Evolutionary conservation across 345 rosid genomes (phyloP).

Genomic region (Eucalyptus tenuipes): DNA sequence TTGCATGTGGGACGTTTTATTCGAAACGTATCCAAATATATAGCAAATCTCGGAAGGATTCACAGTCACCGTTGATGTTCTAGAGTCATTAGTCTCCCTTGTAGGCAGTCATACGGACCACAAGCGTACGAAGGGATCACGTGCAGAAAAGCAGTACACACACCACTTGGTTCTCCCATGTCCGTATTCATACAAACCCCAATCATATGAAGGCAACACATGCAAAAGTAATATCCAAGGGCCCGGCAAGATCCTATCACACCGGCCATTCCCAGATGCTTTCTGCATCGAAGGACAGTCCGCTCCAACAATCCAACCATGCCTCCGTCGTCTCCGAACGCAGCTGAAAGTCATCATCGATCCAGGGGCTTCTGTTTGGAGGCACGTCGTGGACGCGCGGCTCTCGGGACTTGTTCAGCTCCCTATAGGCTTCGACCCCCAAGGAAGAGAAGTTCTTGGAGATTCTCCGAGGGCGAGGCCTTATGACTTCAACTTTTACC

Average conservation of each 20-base stretch:
- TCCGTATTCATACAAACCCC: too few relatives aligned
- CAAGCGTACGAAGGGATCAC: not conserved
- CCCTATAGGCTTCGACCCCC: not conserved
- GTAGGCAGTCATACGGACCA: not conserved
- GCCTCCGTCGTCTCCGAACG: not conserved
- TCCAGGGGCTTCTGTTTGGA: not conserved
- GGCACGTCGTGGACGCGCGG: not conserved
- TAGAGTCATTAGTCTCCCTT: not conserved
- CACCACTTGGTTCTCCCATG: too few relatives aligned
- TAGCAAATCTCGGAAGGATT: not conserved
- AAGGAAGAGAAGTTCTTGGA: not conserved
- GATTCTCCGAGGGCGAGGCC: slow-evolving; percentile 8
- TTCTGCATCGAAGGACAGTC: not conserved
- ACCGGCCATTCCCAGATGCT: not conserved
- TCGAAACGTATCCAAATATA: not conserved
- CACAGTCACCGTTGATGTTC: not conserved
- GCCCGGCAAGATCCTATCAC: not conserved
- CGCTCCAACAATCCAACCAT: not conserved
- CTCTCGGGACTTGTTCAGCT: not conserved
- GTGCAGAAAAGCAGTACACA: too few relatives aligned
- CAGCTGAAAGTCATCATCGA: not conserved
- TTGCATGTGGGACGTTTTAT: not conserved
- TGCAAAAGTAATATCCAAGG: not conserved
- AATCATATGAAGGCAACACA: too few relatives aligned
- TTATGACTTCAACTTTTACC: not conserved